Evolutionary conservation across 495 filamentous ascomycete species (phyloP).

Genomic region (Elaphomyces granulatus): DNA sequence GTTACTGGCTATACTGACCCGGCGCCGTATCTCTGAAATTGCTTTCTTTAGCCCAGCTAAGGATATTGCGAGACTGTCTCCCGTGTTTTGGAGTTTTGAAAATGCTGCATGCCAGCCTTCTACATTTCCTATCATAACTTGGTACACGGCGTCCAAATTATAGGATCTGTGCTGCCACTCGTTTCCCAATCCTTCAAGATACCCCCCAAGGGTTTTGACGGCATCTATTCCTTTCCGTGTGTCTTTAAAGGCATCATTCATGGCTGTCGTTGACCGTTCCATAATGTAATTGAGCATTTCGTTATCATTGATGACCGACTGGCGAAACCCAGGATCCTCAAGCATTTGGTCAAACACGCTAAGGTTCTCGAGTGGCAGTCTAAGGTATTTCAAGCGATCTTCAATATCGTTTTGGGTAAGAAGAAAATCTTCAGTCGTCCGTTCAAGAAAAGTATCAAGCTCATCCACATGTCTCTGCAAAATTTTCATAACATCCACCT

Average conservation of each 20-base stretch:
- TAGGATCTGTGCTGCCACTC: slow-evolving; percentile 33
- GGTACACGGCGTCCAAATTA: slow-evolving; percentile 47
- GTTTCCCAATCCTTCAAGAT: slow-evolving; percentile 48
- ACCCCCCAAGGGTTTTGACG: slow-evolving; percentile 60
- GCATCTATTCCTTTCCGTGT: slow-evolving; percentile 62
- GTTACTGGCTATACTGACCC: slow-evolving; percentile 58
- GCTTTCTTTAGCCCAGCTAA: slow-evolving; percentile 51
- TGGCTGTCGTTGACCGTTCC: slow-evolving; percentile 53
- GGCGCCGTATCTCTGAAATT: slow-evolving; percentile 62
- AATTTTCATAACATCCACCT: slow-evolving; percentile 74
- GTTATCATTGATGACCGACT: slow-evolving; percentile 72
- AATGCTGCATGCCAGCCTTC: slow-evolving; percentile 75
- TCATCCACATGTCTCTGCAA: slow-evolving; percentile 88
- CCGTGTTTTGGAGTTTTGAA: slow-evolving; percentile 51
- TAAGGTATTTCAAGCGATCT: slow-evolving; percentile 61
- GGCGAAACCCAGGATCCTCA: slow-evolving; percentile 63
- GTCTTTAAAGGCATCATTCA: slow-evolving; percentile 65
- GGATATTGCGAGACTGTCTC: slow-evolving; percentile 41
- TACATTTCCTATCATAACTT: slow-evolving; percentile 69
- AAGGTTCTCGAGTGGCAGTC: slow-evolving; percentile 69
- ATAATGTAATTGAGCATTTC: slow-evolving; percentile 84
- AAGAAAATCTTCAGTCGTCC: slow-evolving; percentile 71
- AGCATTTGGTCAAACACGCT: slow-evolving; percentile 83
- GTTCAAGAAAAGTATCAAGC: slow-evolving; percentile 77
- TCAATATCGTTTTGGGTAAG: slow-evolving; percentile 62